phyloP scores from a whole-genome alignment of 352 stramenopile species.

The Chrysophaeum taylorii region DNA sequence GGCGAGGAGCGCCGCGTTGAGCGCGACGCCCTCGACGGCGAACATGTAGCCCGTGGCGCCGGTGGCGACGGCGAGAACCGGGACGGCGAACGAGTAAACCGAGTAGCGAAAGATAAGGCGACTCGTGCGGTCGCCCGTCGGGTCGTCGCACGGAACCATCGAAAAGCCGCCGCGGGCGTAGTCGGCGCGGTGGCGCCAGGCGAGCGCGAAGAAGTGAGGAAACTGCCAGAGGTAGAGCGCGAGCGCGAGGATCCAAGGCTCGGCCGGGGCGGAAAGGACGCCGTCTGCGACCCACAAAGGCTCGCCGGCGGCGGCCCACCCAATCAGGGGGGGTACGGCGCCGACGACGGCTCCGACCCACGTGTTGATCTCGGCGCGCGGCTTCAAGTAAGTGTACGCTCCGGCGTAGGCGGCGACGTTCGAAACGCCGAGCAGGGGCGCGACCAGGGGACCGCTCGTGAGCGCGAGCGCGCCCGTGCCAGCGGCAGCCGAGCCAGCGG shows the following conservation, averaged over 20 bases:
- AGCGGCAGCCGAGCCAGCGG: constrained; percentile 26
- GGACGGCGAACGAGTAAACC: constrained; percentile 81
- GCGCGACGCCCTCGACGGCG: constrained; percentile 81
- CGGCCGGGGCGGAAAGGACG: constrained; percentile 19
- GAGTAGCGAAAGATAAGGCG: constrained; percentile 83
- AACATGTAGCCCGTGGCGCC: constrained; percentile 98
- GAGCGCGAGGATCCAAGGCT: constrained; percentile 50
- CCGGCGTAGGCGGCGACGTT: constrained; percentile 97
- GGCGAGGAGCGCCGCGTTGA: constrained; percentile 91
- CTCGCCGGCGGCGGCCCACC: constrained; percentile 85
- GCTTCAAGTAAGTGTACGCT: constrained; percentile 98
- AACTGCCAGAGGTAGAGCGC: constrained; percentile 98
- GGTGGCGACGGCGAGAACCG: constrained; percentile 71
- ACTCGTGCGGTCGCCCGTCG: constrained; percentile 76
- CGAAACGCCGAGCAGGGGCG: constrained; percentile 76
- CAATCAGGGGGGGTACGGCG: constrained; percentile 94
- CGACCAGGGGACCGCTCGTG: constrained; percentile 85
- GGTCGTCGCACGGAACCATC: constrained; percentile 85
- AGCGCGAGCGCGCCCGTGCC: constrained; percentile 74
- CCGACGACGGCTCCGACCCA: constrained; percentile 96
- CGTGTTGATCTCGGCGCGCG: constrained; percentile 88
- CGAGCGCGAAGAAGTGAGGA: constrained; percentile 97
- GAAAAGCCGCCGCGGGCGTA: constrained; percentile 72
- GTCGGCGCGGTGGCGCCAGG: constrained; percentile 76
- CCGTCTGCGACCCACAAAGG: constrained; percentile 32